Base-by-base conservation (phyloP, 371 early-diverging fungal species). In the Haplosporangium sp. region DNA sequence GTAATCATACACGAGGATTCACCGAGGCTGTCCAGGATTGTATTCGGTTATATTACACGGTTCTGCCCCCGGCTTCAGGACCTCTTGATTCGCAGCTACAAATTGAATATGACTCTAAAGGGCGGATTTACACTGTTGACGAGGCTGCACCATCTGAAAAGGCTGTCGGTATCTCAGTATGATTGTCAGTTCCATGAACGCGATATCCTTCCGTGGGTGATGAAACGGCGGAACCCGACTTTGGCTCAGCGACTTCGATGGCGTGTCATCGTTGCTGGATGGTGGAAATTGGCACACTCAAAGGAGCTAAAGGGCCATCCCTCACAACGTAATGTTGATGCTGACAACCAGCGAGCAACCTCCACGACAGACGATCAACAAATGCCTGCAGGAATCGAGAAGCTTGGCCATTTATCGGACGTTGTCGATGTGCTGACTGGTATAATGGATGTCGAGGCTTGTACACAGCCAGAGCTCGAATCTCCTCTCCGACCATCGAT, bases 181-280 rank as follows among this genome's bases (percentile, higher is more conserved):
- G 67, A 62, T 37, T 59, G 59, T 21, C 43, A 59, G 14, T 67
- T 74, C 45, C 41, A 11, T 18, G 64, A 59, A n/a, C 38, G 59
- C 20, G 74, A 74, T 48, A 59, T 74, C 36, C 12, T 64, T 9
- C 68, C 74, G 7, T 74, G 74, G 74, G 54, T 63, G 23, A 52
- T 51, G 51, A 67, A 74, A 37, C 66, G 54, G 20, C 37, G 55
- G 5, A 29, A 16, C 12, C 43, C 57, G 11, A 60, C 57, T 2
- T 18, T 29, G 43, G 13, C 50, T 14, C 64, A 59, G 55, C 46
- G 53, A n/a, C 40, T 58, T 37, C 59, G 53, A 45, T 59, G 64
- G 55, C 48, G 46, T 51, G 60, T 50, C 9, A 47, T 70, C n/a
- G 40, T 41, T 36, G 43, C 55, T 9, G 64, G 71, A 16, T 64